Percentiles rank a stretch among this genome's conserved stretches.
Evolutionary conservation across 139 green algal species (phyloP).

Genomic region (Picochlorum sp.): DNA sequence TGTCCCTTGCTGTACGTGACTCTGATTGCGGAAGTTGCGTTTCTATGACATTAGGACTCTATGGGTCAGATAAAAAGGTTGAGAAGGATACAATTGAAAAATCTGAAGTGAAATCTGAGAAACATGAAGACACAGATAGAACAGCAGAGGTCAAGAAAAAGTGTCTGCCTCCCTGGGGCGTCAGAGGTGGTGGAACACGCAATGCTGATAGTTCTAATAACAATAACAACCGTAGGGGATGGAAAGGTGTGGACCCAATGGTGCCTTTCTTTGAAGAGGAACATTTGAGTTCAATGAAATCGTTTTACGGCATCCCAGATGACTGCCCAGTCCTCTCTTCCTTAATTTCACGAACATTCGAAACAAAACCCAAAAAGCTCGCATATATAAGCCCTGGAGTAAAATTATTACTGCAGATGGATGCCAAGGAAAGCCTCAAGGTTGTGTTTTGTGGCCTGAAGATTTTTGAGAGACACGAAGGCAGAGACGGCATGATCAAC

Average conservation of each 20-base stretch:
- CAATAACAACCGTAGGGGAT: not conserved
- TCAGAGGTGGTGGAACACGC: not conserved
- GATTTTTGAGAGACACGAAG: conserved; percentile 82
- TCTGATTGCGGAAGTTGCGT: not conserved
- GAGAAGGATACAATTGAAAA: too few relatives aligned
- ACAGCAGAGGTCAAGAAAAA: not conserved
- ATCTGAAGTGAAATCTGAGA: too few relatives aligned
- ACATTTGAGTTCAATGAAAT: conserved; percentile 31
- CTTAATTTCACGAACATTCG: conserved; percentile 17
- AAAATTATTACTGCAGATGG: conserved; percentile 54
- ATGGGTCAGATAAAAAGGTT: conserved; percentile 10
- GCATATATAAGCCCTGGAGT: conserved; percentile 29
- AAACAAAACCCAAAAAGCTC: conserved; percentile 30
- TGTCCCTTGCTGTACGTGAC: not conserved
- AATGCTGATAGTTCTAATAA: not conserved
- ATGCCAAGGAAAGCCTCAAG: conserved; percentile 64
- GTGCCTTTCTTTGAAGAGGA: conserved; percentile 37
- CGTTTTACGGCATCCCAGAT: conserved; percentile 64
- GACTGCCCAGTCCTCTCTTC: conserved; percentile 9
- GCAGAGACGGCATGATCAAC: conserved; percentile 26
- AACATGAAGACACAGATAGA: not conserved
- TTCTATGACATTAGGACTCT: not conserved
- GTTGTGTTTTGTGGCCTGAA: conserved; percentile 75
- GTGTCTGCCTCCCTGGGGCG: conserved; percentile 1
- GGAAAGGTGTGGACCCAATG: conserved; percentile 48